A percentile compares a stretch with the other conserved stretches of the same genome.
phyloP scores from a whole-genome alignment of 2,329 filamentous ascomycete species.

The Alternaria gaisen region DNA sequence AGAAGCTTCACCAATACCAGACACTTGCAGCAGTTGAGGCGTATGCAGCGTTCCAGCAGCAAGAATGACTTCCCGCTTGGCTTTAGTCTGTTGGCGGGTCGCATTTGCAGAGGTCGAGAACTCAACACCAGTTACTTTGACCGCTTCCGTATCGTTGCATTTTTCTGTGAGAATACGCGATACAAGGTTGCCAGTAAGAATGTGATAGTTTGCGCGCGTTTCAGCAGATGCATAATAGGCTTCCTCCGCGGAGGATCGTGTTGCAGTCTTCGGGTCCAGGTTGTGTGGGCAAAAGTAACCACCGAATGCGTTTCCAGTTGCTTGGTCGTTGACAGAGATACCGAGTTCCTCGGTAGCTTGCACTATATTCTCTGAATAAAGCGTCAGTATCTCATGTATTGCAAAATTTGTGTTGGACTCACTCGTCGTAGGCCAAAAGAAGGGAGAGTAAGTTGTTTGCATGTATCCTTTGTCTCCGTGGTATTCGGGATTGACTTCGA shows the following conservation, averaged over 20 bases:
- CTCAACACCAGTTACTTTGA: conserved; percentile 31
- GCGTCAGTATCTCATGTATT: neutral
- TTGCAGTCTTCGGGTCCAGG: conserved; percentile 19
- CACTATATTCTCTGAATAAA: conserved; percentile 27
- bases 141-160: conserved; percentile 3
- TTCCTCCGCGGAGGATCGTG: conserved; percentile 32
- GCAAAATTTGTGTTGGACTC: neutral
- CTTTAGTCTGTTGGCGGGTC: conserved; percentile 22
- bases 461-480: conserved; percentile 30
- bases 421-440: conserved; percentile 36
- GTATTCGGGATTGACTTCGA: conserved; percentile 22
- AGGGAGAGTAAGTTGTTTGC: conserved; percentile 30
- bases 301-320: conserved; percentile 30
- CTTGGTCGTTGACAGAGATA: conserved; percentile 32
- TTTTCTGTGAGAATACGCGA: conserved; percentile 23
- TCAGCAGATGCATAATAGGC: conserved; percentile 31
- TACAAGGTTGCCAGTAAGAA: conserved; percentile 28
- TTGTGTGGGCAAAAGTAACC: conserved; percentile 35
- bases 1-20: conserved; percentile 36
- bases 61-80: conserved; percentile 34
- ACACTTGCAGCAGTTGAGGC: conserved; percentile 39
- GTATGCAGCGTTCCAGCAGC: conserved; percentile 39
- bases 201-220: conserved; percentile 29
- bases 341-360: conserved; percentile 24
- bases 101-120: conserved; percentile 28